Conservation (phyloP, 345 rosid genomes). For the Arabidopsis thaliana region DNA sequence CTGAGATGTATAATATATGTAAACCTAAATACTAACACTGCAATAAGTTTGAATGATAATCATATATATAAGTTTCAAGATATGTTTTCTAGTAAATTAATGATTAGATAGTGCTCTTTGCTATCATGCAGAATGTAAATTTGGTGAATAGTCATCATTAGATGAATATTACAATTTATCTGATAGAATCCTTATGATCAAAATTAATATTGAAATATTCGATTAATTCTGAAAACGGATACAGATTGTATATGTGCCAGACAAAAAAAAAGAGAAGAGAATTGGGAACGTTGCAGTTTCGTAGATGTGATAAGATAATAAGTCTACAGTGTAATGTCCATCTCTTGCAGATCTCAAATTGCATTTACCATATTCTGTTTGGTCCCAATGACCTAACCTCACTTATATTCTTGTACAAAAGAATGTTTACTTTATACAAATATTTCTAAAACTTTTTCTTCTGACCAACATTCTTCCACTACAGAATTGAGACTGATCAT, state of each 20-base stretch:
- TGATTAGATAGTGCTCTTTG: constrained; percentile 7
- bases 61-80: constrained; percentile 25
- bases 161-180: not conserved
- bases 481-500: constrained; percentile 31
- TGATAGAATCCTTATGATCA: not conserved
- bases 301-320: not conserved
- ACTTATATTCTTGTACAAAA: constrained; percentile 36
- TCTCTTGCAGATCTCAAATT: constrained; percentile 7
- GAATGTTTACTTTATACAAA: constrained; percentile 41
- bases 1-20: constrained; percentile 36
- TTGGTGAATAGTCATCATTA: constrained; percentile 23
- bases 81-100: constrained; percentile 4
- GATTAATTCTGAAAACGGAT: not conserved
- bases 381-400: constrained; percentile 33
- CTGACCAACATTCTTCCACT: constrained; percentile 30
- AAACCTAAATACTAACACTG: constrained; percentile 36
- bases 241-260: not conserved
- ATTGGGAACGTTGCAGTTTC: not conserved
- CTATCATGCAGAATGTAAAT: constrained; percentile 4
- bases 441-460: constrained; percentile 14
- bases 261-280: not conserved
- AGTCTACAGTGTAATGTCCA: not conserved
- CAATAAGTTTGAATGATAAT: constrained; percentile 31
- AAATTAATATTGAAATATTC: not conserved
- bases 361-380: constrained; percentile 17